Evolutionary conservation across 495 filamentous ascomycete genomes (phyloP).

Genomic region (Xanthoparmelia taractica): DNA sequence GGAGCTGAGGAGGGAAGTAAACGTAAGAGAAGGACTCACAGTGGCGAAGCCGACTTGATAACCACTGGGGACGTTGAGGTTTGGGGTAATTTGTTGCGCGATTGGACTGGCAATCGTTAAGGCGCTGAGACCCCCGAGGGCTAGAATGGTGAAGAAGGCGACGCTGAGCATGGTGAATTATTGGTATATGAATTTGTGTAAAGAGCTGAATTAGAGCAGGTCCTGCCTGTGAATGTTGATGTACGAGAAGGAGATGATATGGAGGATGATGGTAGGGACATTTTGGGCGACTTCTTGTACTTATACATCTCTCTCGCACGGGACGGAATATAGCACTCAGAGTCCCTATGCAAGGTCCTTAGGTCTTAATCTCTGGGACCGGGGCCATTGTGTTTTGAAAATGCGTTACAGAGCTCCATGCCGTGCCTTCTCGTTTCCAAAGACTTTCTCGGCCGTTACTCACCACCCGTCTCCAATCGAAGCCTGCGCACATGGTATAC

Average conservation of each 20-base stretch:
- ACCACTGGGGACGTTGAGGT: background rate
- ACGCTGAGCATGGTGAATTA: background rate
- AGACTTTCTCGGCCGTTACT: background rate
- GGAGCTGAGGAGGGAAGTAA: no score
- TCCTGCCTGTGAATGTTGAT: background rate
- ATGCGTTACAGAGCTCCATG: background rate
- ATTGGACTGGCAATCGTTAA: background rate
- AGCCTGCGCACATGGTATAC: background rate
- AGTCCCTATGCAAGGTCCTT: background rate
- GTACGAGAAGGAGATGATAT: background rate
- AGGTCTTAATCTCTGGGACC: background rate
- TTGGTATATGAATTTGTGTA: background rate
- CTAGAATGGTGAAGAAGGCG: background rate
- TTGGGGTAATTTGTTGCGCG: background rate
- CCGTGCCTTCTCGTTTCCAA: background rate
- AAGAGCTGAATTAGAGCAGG: background rate
- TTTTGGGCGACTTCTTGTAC: background rate
- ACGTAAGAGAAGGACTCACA: conserved; percentile 2
- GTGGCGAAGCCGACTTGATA: conserved; percentile 16
- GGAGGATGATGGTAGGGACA: background rate
- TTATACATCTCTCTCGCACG: background rate
- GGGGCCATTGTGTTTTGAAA: background rate
- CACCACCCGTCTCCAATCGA: background rate
- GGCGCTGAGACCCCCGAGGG: background rate
- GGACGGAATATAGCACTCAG: background rate